A percentile compares a stretch with the other conserved stretches of the same genome.
These are phyloP conservation scores for Podospora tetraspora DNA, from an alignment of 495 filamentous ascomycete genomes.

Conservation along the genomic window DNA sequence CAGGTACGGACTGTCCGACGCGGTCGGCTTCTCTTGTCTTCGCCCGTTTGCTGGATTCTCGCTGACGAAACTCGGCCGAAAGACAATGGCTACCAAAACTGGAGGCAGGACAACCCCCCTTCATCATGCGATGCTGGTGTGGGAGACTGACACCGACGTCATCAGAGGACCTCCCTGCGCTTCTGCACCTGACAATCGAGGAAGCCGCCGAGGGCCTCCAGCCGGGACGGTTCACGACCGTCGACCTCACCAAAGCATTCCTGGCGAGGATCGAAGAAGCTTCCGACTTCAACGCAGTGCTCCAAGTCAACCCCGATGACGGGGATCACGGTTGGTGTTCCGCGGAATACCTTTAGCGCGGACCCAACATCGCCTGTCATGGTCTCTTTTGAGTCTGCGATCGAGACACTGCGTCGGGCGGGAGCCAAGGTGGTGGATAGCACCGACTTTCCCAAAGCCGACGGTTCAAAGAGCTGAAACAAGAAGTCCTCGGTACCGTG, in stretches of 20 bases:
- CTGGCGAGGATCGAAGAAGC: conserved; percentile 7
- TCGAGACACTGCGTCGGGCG: background rate
- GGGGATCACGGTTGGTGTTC: background rate
- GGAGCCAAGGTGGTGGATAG: conserved; percentile 1
- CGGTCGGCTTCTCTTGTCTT: background rate
- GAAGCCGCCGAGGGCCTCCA: conserved; percentile 3
- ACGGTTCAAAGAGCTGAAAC: background rate
- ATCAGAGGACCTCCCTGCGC: background rate
- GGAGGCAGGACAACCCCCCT: too few species aligned
- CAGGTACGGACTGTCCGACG: too few species aligned
- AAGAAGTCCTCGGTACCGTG: background rate
- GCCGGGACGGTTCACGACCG: background rate
- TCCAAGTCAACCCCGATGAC: conserved; percentile 9
- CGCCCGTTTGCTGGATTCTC: background rate
- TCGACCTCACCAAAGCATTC: conserved; percentile 6
- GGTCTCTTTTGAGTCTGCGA: background rate
- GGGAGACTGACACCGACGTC: background rate
- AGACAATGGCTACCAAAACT: background rate
- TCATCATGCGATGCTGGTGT: too few species aligned
- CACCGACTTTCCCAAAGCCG: background rate
- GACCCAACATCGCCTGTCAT: background rate
- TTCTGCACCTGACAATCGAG: conserved; percentile 4
- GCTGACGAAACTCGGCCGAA: too few species aligned
- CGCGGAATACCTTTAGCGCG: background rate
- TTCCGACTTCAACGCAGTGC: conserved; percentile 1